Conservation (phyloP, 2,329 filamentous ascomycete species). For the Apiospora malaysiana region DNA sequence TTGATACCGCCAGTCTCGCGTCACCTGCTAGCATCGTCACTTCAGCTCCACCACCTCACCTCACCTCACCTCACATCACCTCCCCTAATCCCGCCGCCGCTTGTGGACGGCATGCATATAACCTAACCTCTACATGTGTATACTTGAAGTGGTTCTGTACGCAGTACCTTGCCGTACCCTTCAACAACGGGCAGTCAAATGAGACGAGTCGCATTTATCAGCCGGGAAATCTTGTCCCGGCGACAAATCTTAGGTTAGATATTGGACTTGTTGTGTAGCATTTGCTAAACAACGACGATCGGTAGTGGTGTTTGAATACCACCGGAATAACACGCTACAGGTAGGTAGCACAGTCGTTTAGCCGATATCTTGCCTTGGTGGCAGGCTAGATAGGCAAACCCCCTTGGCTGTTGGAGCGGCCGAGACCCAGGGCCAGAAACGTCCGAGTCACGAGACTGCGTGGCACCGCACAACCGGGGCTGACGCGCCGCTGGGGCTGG, state of each 20-base stretch:
- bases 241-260: neutral
- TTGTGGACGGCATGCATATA: neutral
- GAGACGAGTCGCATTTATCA: neutral
- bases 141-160: neutral
- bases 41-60: constrained; percentile 13
- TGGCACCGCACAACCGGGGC: constrained; percentile 7
- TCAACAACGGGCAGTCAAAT: neutral
- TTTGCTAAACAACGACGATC: neutral
- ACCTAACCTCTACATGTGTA: neutral
- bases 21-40: neutral
- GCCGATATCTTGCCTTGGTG: neutral
- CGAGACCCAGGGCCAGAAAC: neutral
- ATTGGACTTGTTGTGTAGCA: constrained; percentile 6
- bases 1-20: constrained; percentile 4
- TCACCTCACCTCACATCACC: neutral
- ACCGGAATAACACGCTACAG: constrained; percentile 2
- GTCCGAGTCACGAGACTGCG: constrained; percentile 16
- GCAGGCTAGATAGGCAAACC: neutral
- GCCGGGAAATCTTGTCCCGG: neutral
- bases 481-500: constrained; percentile 5
- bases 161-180: neutral
- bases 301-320: neutral
- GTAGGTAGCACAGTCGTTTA: neutral
- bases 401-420: neutral
- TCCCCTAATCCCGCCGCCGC: neutral